These are phyloP conservation scores for Globisporangium heterothallicum DNA, from an alignment of 352 stramenopile genomes.

Conservation along the genomic window DNA sequence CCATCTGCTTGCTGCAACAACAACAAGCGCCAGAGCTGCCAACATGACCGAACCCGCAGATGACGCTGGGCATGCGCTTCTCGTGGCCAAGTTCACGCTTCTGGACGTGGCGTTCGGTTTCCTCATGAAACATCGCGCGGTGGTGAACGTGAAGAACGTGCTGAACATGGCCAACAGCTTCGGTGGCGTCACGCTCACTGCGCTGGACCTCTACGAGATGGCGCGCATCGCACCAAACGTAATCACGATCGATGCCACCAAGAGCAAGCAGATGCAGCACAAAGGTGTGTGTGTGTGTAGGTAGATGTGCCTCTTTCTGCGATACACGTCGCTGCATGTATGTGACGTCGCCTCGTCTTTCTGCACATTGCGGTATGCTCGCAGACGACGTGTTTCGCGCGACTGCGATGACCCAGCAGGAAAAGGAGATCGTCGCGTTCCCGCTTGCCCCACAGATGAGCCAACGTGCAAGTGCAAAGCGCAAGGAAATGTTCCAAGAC, in stretches of 20 bases:
- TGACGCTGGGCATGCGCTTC: not conserved
- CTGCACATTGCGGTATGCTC: not conserved
- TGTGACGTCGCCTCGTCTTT: too few relatives aligned
- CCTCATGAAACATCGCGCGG: constrained; percentile 37
- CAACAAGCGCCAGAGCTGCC: not conserved
- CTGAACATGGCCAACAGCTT: constrained; percentile 62
- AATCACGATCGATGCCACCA: constrained; percentile 26
- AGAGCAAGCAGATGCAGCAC: constrained; percentile 23
- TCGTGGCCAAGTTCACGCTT: constrained; percentile 50
- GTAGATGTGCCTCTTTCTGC: too few relatives aligned
- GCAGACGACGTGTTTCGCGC: constrained; percentile 39
- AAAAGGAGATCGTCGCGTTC: constrained; percentile 52
- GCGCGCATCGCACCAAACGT: constrained; percentile 40
- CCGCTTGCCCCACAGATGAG: constrained; percentile 48
- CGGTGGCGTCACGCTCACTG: constrained; percentile 27
- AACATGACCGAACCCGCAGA: not conserved
- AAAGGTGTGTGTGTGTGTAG: constrained; percentile 13
- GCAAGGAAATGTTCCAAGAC: constrained; percentile 47
- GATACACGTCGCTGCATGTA: too few relatives aligned
- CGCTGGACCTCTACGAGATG: constrained; percentile 35
- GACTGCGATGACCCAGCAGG: constrained; percentile 16
- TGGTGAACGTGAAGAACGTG: constrained; percentile 43
- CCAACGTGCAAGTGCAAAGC: constrained; percentile 46
- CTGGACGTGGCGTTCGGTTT: constrained; percentile 69
- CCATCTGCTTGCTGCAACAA: too few relatives aligned